Conservation (phyloP, 73 alveolate genomes). For the Paramecium octaurelia region DNA sequence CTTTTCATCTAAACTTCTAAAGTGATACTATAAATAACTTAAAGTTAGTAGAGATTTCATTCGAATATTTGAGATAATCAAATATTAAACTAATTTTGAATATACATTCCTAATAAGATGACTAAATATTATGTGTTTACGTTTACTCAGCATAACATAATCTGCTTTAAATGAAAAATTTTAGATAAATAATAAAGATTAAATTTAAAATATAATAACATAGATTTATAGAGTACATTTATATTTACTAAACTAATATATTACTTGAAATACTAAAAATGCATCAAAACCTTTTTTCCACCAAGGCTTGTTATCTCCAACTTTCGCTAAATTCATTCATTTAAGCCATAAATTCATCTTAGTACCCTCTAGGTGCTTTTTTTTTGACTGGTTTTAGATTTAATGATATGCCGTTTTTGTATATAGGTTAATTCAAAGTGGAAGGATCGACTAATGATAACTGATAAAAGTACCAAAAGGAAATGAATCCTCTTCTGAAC, state of each 20-base stretch:
- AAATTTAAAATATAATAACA: too few relatives aligned
- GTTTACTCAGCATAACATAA: too few relatives aligned
- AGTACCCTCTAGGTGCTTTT: constrained; percentile 39
- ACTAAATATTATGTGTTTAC: too few relatives aligned
- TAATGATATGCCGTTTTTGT: neutral
- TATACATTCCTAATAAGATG: too few relatives aligned
- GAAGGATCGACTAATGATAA: neutral
- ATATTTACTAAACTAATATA: neutral
- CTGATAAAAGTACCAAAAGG: neutral
- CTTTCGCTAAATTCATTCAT: constrained; percentile 38
- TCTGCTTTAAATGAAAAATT: too few relatives aligned
- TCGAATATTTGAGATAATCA: too few relatives aligned
- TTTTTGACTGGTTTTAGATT: constrained; percentile 12
- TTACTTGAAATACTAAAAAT: neutral
- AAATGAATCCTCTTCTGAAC: constrained; percentile 33
- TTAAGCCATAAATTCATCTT: constrained; percentile 44
- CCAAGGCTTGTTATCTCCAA: constrained; percentile 39
- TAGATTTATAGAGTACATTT: neutral
- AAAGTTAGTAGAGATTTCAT: too few relatives aligned
- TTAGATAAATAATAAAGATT: too few relatives aligned
- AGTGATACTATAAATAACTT: too few relatives aligned
- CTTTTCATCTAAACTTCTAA: too few relatives aligned
- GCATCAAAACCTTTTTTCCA: constrained; percentile 28
- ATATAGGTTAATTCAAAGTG: neutral
- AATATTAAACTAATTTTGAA: too few relatives aligned